Percentiles rank a stretch among this genome's conserved stretches.
Conservation (phyloP, 495 filamentous ascomycete species). For the Echria macrotheca region DNA sequence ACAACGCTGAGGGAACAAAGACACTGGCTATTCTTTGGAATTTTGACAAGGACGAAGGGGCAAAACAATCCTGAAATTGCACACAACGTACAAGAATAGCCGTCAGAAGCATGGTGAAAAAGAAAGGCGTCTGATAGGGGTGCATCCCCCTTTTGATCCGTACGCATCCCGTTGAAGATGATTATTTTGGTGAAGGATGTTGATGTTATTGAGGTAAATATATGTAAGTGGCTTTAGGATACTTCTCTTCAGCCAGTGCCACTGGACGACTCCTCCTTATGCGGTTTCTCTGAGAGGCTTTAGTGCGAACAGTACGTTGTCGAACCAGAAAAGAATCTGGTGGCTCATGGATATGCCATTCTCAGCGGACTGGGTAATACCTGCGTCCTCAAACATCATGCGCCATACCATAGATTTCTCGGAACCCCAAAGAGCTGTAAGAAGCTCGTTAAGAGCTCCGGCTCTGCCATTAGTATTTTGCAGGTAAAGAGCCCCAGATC, state of each 20-base stretch:
- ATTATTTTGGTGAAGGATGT: neutral
- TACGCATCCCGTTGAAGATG: no score
- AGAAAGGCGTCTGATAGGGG: no score
- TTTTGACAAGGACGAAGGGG: no score
- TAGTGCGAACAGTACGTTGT: slow-evolving; percentile 2
- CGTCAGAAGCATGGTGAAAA: no score
- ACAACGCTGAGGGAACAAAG: no score
- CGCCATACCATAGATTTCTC: slow-evolving; percentile 2
- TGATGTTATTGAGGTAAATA: neutral
- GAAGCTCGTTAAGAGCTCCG: neutral
- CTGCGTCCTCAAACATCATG: neutral
- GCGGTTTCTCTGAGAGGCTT: slow-evolving; percentile 7
- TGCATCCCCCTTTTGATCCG: no score
- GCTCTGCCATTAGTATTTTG: no score
- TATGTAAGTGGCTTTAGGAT: neutral
- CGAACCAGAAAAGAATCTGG: slow-evolving; percentile 13
- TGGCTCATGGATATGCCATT: slow-evolving; percentile 8
- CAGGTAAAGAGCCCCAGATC: no score
- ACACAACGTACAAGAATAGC: no score
- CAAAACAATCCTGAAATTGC: no score
- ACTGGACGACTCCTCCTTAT: slow-evolving; percentile 6
- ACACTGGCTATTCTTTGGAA: no score
- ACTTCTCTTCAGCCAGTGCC: slow-evolving; percentile 11
- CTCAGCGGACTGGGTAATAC: slow-evolving; percentile 6
- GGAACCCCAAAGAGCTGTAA: slow-evolving; percentile 5